A percentile compares a stretch with the other conserved stretches of the same genome.
These are phyloP conservation scores for Glarea lozoyensis DNA, from an alignment of 495 filamentous ascomycete species.

Conservation along the genomic window DNA sequence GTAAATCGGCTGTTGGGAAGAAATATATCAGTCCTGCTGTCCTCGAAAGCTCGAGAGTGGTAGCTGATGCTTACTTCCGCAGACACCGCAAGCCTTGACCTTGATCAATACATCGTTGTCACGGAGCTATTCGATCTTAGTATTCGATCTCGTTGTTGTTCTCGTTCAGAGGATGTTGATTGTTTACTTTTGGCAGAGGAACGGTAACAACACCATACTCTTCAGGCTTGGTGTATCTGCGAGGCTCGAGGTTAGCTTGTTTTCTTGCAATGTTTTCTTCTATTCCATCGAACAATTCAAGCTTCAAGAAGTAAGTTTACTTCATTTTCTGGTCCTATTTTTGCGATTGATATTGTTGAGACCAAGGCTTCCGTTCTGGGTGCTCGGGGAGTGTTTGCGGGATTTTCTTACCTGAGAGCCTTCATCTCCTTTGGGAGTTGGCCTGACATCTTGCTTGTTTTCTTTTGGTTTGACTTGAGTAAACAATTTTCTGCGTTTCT, in stretches of 20 bases:
- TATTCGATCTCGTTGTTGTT: not conserved
- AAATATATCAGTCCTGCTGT: too few species aligned
- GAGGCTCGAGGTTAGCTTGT: too few species aligned
- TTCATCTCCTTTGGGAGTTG: conserved; percentile 53
- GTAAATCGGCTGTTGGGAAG: too few species aligned
- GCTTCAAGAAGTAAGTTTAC: too few species aligned
- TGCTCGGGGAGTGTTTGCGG: not conserved
- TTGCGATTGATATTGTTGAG: too few species aligned
- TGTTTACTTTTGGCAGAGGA: conserved; percentile 49
- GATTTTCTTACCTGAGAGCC: conserved; percentile 42
- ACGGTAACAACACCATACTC: conserved; percentile 49
- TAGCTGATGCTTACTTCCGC: conserved; percentile 44
- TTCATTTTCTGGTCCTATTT: too few species aligned
- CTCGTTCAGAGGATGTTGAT: conserved; percentile 22
- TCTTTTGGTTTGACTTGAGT: not conserved
- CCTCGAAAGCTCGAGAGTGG: too few species aligned
- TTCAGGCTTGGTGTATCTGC: conserved; percentile 54
- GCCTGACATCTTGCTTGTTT: conserved; percentile 14
- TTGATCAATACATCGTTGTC: conserved; percentile 32
- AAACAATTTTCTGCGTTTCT: too few species aligned
- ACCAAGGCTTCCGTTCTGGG: too few species aligned
- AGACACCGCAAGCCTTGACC: conserved; percentile 62
- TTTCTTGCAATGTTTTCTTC: too few species aligned
- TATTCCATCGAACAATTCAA: too few species aligned
- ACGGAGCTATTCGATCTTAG: conserved; percentile 2